Evolutionary conservation across 768 basidiomycete genomes (phyloP), one percentile per base, ranked within the genome.

Genomic region (Leccinum fibrillosum): DNA sequence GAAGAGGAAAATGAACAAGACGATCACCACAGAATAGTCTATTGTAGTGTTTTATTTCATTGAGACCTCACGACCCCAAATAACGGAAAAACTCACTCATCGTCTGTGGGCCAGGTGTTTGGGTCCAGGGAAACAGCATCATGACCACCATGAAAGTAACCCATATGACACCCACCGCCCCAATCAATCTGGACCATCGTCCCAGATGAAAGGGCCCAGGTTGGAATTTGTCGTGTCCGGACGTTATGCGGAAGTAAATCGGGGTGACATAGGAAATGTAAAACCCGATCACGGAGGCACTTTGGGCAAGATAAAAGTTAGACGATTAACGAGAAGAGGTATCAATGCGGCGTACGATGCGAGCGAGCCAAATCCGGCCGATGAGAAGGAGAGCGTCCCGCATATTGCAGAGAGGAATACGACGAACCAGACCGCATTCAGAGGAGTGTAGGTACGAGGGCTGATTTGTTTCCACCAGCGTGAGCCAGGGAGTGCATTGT

Each of bases 261-360:
- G 76, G 75, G 15, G 72, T 73, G n/a, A 66, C 67, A 44, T 77
- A 77, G 9, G 76, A 76, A 10, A 74, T 64, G 54, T 77, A 74
- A 3, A 77, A 52, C 9, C 76, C 72, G 19, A 73, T 70, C 1
- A 75, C 73, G 2, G 73, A 66, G 10, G 69, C 67, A 42, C 72
- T 74, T 42, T 1, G 39, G 35, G 19, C 2, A 28, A 47, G 8
- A 19, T 42, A 42, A 42, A 42, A 11, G 0, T 42, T 11, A 42
- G 39, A 42, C 39, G n/a, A 19, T 11, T 11, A 19, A n/a, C 5
- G n/a, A 42, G 2, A n/a, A 42, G 39, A 11, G n/a, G 4, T 4
- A 11, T n/a, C n/a, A 19, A n/a, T 19, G 10, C 10, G 13, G 15
- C 72, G 30, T 56, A 76, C 75, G 76, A 72, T 26, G 73, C 74